Conservation (phyloP, 139 green algal species). For the Desmodesmus armatus region DNA sequence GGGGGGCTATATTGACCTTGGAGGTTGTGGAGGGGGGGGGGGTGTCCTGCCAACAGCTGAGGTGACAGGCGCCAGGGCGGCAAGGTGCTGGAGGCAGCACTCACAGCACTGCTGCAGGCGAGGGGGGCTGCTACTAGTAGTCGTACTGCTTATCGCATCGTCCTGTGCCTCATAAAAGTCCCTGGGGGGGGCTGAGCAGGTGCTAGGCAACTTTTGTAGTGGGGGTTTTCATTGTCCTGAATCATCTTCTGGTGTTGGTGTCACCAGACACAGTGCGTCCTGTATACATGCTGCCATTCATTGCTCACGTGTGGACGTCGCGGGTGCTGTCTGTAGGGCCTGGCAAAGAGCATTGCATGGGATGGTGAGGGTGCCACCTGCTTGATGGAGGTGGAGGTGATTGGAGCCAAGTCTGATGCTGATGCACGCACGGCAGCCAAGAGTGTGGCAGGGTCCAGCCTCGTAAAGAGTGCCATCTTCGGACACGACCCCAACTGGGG, state of each 20-base stretch:
- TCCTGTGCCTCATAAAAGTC: too few relatives aligned
- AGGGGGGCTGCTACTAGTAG: too few relatives aligned
- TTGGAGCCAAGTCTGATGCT: conserved; percentile 65
- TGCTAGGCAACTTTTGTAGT: too few relatives aligned
- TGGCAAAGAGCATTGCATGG: conserved; percentile 98
- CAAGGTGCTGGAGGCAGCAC: conserved; percentile 82
- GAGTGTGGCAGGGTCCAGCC: conserved; percentile 83
- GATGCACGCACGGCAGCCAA: conserved; percentile 80
- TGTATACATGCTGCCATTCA: too few relatives aligned
- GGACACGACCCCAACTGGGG: conserved; percentile 99
- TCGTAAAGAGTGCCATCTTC: conserved; percentile 96
- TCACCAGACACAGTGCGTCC: too few relatives aligned
- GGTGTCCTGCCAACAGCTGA: conserved; percentile 69
- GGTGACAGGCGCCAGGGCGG: conserved; percentile 68
- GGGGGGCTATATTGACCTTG: too few relatives aligned
- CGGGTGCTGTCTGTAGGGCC: conserved; percentile 72
- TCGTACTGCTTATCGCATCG: background rate
- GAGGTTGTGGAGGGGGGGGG: too few relatives aligned
- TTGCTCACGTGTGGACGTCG: too few relatives aligned
- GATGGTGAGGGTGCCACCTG: conserved; percentile 98
- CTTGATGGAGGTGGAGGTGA: conserved; percentile 89
- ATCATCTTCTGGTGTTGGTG: too few relatives aligned
- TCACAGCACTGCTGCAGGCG: conserved; percentile 92
- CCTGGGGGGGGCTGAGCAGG: too few relatives aligned
- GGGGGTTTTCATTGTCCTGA: too few relatives aligned